phyloP scores from a whole-genome alignment of 768 basidiomycete genomes.

The Leccinum longicurvipes region DNA sequence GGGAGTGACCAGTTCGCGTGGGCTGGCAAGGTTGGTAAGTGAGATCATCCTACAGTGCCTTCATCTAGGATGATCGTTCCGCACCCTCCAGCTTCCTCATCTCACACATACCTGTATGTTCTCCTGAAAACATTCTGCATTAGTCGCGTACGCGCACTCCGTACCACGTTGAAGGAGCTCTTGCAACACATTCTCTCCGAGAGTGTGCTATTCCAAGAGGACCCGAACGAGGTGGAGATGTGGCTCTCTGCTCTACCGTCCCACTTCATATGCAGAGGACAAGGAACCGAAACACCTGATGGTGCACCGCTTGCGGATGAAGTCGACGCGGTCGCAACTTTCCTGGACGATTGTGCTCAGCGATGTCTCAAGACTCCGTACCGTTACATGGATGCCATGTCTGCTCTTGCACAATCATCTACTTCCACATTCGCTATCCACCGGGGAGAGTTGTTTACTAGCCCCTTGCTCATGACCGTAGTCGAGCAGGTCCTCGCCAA shows the following conservation, averaged over 20 bases:
- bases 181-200: slow-evolving; percentile 62
- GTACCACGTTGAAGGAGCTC: slow-evolving; percentile 48
- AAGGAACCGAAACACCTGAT: slow-evolving; percentile 45
- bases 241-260: slow-evolving; percentile 72
- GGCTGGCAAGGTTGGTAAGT: slow-evolving; percentile 68
- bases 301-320: slow-evolving; percentile 53
- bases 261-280: slow-evolving; percentile 30
- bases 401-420: slow-evolving; percentile 29
- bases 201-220: slow-evolving; percentile 82
- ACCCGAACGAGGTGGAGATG: slow-evolving; percentile 58
- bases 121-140: slow-evolving; percentile 63
- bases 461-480: slow-evolving; percentile 76
- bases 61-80: background rate
- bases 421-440: slow-evolving; percentile 2
- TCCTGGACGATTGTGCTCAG: slow-evolving; percentile 85
- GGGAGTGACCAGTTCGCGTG: slow-evolving; percentile 79
- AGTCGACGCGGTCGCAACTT: slow-evolving; percentile 51
- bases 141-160: slow-evolving; percentile 50
- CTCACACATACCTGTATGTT: slow-evolving; percentile 67
- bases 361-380: slow-evolving; percentile 82
- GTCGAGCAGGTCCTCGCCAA: slow-evolving; percentile 77
- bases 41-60: background rate
- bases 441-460: slow-evolving; percentile 43
- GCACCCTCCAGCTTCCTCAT: slow-evolving; percentile 35
- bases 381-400: slow-evolving; percentile 75